Base-by-base conservation (phyloP, 2,329 filamentous ascomycete species). In the Helminthosporium solani region DNA sequence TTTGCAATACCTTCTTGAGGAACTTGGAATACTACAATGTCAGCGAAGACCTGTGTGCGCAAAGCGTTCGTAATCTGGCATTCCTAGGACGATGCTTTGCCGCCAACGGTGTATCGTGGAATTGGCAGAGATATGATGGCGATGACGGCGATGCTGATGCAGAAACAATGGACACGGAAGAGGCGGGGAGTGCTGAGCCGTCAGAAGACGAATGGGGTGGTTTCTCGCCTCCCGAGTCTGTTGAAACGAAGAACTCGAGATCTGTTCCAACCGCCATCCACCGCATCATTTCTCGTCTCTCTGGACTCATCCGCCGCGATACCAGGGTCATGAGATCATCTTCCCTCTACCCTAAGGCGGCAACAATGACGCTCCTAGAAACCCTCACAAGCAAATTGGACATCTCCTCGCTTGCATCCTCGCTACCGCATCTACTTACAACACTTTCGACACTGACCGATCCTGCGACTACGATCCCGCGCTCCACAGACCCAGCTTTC, bases 371-470 rank as follows among this genome's bases (percentile, higher is more conserved):
- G 40, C 82, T 95, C 6, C 73, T 96, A 37, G 82, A 86, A 43
- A 82, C 84, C 0, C 78, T 95, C 11, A 80, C 82, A 55, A 79
- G 78, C 42, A 82, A 83, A 33, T 75, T 88, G 2, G 74, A 84
- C 0, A 63, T 73, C 1, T 72, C 78, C 2, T 75, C 82, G 2
- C 76, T 92, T 7, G 66, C 74, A 1, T 78, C 83, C 0, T 86
- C 84, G 1, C 75, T 95, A 15, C 80, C 84, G 53, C 75, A 76
- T 20, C 75, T 88, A 35, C 76, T 89, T 1, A 74, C 82, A 4
- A 85, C 86, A 0, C 79, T 97, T 5, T 85, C 92, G 64, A 88
- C 94, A 64, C 75, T 99, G 30, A 95, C 90, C 0, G 90, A 96
- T 66, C 78, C 86, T 1, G 81, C 82, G 1, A 90, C 92, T 40